These are phyloP conservation scores for Fraxinus baroniana DNA, from an alignment of 305 asterid genomes.

Conservation along the genomic window DNA sequence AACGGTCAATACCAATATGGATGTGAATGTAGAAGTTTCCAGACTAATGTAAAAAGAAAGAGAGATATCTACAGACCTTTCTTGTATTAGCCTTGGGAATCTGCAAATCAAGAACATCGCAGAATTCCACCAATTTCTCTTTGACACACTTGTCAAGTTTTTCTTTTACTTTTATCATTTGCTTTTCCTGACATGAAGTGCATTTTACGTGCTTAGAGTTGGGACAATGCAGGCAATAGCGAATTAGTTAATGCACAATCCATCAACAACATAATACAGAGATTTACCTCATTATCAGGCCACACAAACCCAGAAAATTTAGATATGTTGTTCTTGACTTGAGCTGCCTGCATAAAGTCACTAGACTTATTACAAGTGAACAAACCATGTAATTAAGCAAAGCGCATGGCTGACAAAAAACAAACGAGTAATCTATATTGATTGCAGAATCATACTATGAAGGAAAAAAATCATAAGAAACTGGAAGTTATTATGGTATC, in stretches of 20 bases:
- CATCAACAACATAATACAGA: background rate
- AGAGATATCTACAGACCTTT: constrained; percentile 48
- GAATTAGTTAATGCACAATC: constrained; percentile 1
- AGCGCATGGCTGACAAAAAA: background rate
- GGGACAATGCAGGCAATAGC: constrained; percentile 6
- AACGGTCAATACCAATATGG: background rate
- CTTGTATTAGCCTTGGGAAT: constrained; percentile 43
- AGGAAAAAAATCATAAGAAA: background rate
- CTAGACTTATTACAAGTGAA: constrained; percentile 17
- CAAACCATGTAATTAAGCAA: constrained; percentile 3
- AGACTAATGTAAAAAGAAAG: background rate
- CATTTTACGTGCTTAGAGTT: constrained; percentile 16
- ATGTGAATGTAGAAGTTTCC: background rate
- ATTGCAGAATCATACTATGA: background rate
- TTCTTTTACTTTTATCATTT: constrained; percentile 46
- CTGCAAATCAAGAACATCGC: constrained; percentile 56
- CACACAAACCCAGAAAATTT: constrained; percentile 94
- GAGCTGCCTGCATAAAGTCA: constrained; percentile 63
- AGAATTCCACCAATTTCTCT: constrained; percentile 58
- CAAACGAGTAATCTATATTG: constrained; percentile 9
- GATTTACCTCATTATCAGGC: constrained; percentile 79
- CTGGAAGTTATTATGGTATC: background rate
- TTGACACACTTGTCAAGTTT: constrained; percentile 61
- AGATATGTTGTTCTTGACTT: constrained; percentile 66
- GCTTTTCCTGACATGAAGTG: constrained; percentile 55